A percentile compares a stretch with the other conserved stretches of the same genome.
Evolutionary conservation across 2,329 filamentous ascomycete genomes (phyloP).

Genomic region (Aspergillus hortae): DNA sequence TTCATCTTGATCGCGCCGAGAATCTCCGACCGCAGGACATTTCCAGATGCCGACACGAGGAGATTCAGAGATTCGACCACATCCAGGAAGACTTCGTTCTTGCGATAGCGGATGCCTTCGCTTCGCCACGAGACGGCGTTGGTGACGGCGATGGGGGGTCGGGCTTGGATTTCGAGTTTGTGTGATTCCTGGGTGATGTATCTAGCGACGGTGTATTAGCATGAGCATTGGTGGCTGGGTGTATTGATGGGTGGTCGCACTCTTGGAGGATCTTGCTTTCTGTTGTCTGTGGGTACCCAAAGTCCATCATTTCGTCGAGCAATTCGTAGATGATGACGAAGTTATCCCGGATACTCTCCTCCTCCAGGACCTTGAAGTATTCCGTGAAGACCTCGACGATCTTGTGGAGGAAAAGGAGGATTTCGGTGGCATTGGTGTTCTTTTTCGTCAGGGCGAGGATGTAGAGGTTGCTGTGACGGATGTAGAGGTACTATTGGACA

Average conservation of each 20-base stretch:
- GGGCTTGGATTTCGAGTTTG: constrained; percentile 93
- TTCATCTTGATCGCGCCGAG: constrained; percentile 99
- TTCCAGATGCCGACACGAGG: constrained; percentile 88
- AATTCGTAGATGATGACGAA: constrained; percentile 99
- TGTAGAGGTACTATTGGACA: constrained; percentile 80
- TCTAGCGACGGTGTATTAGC: constrained; percentile 28
- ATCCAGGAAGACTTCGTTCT: constrained; percentile 98
- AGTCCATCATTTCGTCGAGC: constrained; percentile 99
- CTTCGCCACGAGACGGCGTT: constrained; percentile 98
- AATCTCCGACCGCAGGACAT: constrained; percentile 93
- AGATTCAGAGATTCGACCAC: constrained; percentile 96
- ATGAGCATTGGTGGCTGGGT: neutral
- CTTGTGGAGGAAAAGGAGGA: constrained; percentile 96
- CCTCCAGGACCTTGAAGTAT: constrained; percentile 98
- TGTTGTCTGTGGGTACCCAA: constrained; percentile 97
- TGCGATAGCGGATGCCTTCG: constrained; percentile 95
- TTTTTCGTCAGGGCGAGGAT: constrained; percentile 96
- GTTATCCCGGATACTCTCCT: constrained; percentile 98
- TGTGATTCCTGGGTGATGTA: constrained; percentile 99
- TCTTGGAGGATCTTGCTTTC: constrained; percentile 98
- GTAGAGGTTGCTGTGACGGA: constrained; percentile 98
- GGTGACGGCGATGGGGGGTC: constrained; percentile 94
- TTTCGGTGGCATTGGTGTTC: constrained; percentile 98
- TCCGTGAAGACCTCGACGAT: constrained; percentile 98
- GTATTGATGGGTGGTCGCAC: constrained; percentile 33